phyloP scores from a whole-genome alignment of 306 rosid species.

The Gillenia trifoliata region DNA sequence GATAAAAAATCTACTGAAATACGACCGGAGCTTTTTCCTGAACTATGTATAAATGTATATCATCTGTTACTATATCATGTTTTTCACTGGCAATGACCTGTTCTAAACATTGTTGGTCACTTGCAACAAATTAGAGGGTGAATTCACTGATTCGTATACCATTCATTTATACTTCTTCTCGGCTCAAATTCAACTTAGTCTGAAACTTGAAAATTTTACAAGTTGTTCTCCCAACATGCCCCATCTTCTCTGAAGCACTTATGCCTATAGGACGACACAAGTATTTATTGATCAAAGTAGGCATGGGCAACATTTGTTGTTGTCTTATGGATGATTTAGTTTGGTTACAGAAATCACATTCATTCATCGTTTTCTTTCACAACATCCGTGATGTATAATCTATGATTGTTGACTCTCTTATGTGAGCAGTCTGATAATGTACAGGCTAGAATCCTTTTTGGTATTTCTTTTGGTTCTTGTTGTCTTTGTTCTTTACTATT shows the following conservation, averaged over 20 bases:
- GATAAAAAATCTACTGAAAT: background rate
- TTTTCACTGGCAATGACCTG: background rate
- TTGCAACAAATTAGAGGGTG: background rate
- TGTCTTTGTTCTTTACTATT: background rate
- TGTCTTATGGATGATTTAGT: background rate
- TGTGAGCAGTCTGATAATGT: no score
- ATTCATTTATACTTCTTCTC: background rate
- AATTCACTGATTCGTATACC: background rate
- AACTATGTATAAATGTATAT: background rate
- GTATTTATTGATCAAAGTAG: background rate
- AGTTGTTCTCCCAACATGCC: background rate
- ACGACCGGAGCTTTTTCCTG: background rate
- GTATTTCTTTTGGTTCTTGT: background rate
- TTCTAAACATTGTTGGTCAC: background rate
- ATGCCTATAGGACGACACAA: background rate
- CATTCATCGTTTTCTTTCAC: background rate
- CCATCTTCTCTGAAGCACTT: background rate
- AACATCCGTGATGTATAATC: background rate
- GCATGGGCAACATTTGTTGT: background rate
- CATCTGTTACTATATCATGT: background rate
- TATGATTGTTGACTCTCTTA: no score
- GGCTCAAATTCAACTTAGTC: background rate
- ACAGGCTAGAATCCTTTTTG: background rate
- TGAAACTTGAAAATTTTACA: background rate
- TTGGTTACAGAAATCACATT: background rate